Evolutionary conservation across 73 alveolate genomes (phyloP).

Genomic region (Paramecium biaurelia): DNA sequence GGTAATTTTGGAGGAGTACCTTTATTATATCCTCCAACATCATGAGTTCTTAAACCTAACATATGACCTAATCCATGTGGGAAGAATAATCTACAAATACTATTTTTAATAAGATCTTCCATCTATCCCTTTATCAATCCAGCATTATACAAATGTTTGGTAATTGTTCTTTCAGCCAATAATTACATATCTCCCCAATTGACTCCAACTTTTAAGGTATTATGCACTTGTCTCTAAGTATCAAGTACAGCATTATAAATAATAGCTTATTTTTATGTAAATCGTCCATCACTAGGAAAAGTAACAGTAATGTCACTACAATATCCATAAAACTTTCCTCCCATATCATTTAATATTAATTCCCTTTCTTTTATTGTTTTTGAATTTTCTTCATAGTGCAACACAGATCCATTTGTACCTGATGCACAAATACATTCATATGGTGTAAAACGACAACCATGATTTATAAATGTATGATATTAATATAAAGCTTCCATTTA

Average conservation of each 20-base stretch:
- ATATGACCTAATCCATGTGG: constrained; percentile 99
- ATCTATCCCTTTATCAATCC: constrained; percentile 85
- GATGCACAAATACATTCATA: constrained; percentile 90
- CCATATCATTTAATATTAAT: constrained; percentile 88
- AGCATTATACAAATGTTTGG: constrained; percentile 81
- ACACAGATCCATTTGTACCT: constrained; percentile 82
- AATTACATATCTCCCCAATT: constrained; percentile 96
- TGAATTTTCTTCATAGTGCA: constrained; percentile 86
- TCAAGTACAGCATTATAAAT: constrained; percentile 85
- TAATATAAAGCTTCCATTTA: constrained; percentile 79
- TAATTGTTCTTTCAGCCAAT: constrained; percentile 93
- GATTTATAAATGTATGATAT: constrained; percentile 71
- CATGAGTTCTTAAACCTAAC: constrained; percentile 97
- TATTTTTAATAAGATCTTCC: constrained; percentile 85
- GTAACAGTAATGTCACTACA: constrained; percentile 96
- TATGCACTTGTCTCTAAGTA: constrained; percentile 82
- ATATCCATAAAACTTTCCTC: constrained; percentile 88
- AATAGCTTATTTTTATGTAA: constrained; percentile 80
- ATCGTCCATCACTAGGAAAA: constrained; percentile 91
- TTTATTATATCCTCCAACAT: constrained; percentile 96
- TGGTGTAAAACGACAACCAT: constrained; percentile 79
- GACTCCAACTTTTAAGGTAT: constrained; percentile 89
- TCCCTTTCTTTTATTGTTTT: constrained; percentile 71
- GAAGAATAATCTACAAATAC: constrained; percentile 93
- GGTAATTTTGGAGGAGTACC: constrained; percentile 84